Conservation (phyloP, 495 filamentous ascomycete genomes). For the Penicillium verhagenii region DNA sequence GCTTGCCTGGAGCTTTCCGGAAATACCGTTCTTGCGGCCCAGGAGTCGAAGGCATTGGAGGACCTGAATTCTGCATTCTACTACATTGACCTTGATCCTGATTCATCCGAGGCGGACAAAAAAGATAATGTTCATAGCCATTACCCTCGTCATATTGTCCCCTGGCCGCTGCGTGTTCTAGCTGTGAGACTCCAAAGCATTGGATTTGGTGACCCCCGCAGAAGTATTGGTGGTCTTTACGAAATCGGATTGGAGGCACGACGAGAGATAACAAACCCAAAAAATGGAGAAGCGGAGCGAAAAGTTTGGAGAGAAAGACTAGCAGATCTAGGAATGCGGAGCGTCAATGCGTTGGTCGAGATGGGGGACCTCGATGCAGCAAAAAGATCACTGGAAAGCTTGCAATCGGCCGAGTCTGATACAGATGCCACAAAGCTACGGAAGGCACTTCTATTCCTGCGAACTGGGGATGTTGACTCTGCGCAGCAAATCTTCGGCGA, state of each 20-base stretch:
- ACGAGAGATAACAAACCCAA: constrained; percentile 42
- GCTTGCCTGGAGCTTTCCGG: constrained; percentile 75
- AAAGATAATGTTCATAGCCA: constrained; percentile 30
- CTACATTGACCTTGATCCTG: constrained; percentile 47
- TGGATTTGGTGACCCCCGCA: constrained; percentile 77
- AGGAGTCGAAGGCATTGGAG: constrained; percentile 80
- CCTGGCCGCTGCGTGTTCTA: constrained; percentile 84
- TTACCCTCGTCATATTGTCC: constrained; percentile 59
- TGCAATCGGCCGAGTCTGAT: constrained; percentile 37
- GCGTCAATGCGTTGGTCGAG: constrained; percentile 79
- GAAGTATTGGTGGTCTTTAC: constrained; percentile 84
- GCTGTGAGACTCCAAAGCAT: constrained; percentile 80
- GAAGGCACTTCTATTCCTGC: constrained; percentile 66
- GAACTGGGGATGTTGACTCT: constrained; percentile 71
- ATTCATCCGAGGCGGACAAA: constrained; percentile 28
- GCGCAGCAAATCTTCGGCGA: constrained; percentile 50
- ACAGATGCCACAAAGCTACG: constrained; percentile 37
- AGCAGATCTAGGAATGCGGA: constrained; percentile 70
- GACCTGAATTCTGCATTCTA: constrained; percentile 73
- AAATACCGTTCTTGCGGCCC: constrained; percentile 70
- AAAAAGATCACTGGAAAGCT: constrained; percentile 57
- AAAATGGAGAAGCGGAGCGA: constrained; percentile 31
- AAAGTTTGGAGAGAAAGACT: constrained; percentile 68
- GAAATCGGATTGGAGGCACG: constrained; percentile 80
- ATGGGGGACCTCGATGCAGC: constrained; percentile 87